Percentiles rank a stretch among this genome's conserved stretches.
These are phyloP conservation scores for Somion occarium DNA, from an alignment of 1,284 basidiomycete genomes.

Conservation along the genomic window DNA sequence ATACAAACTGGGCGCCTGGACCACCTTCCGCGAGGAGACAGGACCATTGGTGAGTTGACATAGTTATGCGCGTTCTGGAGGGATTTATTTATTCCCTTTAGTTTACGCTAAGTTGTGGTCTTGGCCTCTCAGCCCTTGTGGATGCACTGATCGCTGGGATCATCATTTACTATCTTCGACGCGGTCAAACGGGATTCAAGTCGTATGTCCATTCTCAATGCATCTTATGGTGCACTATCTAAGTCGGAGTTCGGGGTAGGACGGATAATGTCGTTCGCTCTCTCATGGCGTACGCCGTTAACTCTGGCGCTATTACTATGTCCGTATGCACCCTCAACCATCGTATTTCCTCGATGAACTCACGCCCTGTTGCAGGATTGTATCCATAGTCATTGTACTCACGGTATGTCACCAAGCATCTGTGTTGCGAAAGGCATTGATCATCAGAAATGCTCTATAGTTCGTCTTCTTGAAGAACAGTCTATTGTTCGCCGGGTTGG, in stretches of 20 bases:
- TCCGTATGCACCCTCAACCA: background rate
- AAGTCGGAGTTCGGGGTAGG: too few species aligned
- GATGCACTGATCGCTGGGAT: background rate
- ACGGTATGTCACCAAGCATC: background rate
- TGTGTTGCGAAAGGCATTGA: too few species aligned
- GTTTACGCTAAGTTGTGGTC: background rate
- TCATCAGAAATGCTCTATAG: background rate
- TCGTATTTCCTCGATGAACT: background rate
- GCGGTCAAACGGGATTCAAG: conserved; percentile 1
- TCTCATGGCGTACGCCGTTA: conserved; percentile 7
- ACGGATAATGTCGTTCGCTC: conserved; percentile 3
- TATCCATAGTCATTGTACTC: background rate
- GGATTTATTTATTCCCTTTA: background rate
- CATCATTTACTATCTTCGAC: conserved; percentile 3
- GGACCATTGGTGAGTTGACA: background rate
- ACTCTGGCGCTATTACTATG: conserved; percentile 7
- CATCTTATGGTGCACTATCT: too few species aligned
- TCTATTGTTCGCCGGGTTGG: conserved; percentile 5
- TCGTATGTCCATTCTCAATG: conserved; percentile 1
- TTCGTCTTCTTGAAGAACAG: conserved; percentile 5
- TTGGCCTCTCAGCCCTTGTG: background rate
- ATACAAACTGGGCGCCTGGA: background rate
- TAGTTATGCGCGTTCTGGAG: background rate
- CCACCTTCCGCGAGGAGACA: background rate
- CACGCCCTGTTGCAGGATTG: background rate